Conservation (phyloP, 2,329 filamentous ascomycete genomes). For the Stachybotrys chlorohalonatus region DNA sequence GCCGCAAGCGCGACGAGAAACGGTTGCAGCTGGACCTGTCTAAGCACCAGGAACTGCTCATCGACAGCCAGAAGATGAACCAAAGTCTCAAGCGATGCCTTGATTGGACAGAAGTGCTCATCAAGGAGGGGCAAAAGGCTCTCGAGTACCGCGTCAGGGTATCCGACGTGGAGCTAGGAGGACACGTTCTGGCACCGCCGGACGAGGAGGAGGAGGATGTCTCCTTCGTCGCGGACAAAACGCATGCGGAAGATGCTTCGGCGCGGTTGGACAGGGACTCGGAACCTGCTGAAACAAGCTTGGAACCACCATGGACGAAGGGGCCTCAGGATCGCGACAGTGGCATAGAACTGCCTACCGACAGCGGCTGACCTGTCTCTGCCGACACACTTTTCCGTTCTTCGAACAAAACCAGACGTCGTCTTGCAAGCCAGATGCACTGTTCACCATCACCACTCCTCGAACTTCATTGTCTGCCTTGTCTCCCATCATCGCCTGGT, state of each 20-base stretch:
- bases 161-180: slow-evolving; percentile 73
- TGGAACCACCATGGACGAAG: slow-evolving; percentile 24
- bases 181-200: slow-evolving; percentile 60
- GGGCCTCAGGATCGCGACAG: slow-evolving; percentile 41
- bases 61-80: slow-evolving; percentile 92
- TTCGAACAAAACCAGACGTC: neutral
- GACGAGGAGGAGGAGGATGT: slow-evolving; percentile 30
- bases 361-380: slow-evolving; percentile 20
- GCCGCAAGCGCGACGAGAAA: slow-evolving; percentile 69
- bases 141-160: slow-evolving; percentile 72
- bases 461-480: slow-evolving; percentile 2
- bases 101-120: slow-evolving; percentile 81
- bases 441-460: slow-evolving; percentile 5
- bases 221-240: slow-evolving; percentile 5
- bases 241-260: slow-evolving; percentile 11
- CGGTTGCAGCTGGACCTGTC: slow-evolving; percentile 76
- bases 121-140: slow-evolving; percentile 80
- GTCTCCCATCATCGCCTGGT: slow-evolving; percentile 4
- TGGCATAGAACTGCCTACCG: slow-evolving; percentile 38
- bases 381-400: neutral
- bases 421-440: slow-evolving; percentile 1
- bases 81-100: slow-evolving; percentile 86
- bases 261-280: slow-evolving; percentile 10
- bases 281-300: slow-evolving; percentile 10
- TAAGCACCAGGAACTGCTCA: slow-evolving; percentile 79